phyloP scores from a whole-genome alignment of 495 filamentous ascomycete genomes.

The Penicillium subrubescens region DNA sequence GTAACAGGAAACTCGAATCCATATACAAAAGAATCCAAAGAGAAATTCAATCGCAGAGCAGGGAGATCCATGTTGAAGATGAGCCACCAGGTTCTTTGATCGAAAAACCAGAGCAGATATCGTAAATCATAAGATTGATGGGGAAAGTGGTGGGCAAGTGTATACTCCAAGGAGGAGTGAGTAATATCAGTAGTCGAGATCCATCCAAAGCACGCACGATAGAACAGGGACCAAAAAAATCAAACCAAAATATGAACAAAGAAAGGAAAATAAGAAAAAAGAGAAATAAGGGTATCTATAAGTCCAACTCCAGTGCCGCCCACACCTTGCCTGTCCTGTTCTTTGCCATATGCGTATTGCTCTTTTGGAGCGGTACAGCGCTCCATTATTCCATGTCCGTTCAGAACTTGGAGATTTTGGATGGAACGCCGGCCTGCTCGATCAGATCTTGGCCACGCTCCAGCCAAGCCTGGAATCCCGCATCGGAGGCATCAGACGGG shows the following conservation, averaged over 20 bases:
- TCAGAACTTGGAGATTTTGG: conserved; percentile 34
- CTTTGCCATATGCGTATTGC: background rate
- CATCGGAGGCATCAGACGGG: conserved; percentile 44
- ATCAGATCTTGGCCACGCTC: conserved; percentile 44
- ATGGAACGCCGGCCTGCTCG: conserved; percentile 46
- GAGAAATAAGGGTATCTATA: conserved; percentile 42
- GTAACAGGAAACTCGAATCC: conserved; percentile 3
- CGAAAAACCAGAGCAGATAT: conserved; percentile 5
- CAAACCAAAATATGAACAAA: conserved; percentile 17
- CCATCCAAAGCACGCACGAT: conserved; percentile 12
- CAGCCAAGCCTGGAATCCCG: conserved; percentile 48
- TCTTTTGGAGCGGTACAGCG: background rate
- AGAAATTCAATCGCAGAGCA: background rate
- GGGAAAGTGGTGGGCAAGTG: background rate
- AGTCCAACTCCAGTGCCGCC: conserved; percentile 33
- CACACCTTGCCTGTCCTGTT: conserved; percentile 12
- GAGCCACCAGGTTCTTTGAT: background rate
- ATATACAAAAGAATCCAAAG: conserved; percentile 18
- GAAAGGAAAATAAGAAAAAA: conserved; percentile 21
- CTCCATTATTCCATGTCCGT: background rate
- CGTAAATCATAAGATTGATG: conserved; percentile 26
- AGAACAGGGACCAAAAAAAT: conserved; percentile 11
- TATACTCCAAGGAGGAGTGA: background rate
- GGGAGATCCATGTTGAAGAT: background rate
- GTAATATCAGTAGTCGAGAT: conserved; percentile 22